Percentiles rank a stretch among this genome's conserved stretches.
phyloP scores from a whole-genome alignment of 176 grass and related monocot species.

The Triticum dicoccoides region DNA sequence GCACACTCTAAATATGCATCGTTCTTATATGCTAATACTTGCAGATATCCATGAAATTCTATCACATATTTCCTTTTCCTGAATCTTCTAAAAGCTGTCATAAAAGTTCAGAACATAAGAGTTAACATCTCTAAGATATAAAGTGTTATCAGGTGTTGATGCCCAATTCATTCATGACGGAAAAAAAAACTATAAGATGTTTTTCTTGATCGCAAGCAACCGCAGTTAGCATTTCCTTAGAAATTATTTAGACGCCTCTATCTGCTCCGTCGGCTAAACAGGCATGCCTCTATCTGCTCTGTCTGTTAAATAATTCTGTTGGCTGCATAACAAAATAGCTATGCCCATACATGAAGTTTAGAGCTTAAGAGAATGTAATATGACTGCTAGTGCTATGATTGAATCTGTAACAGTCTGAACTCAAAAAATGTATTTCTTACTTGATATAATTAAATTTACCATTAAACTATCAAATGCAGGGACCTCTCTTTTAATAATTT shows the following conservation, averaged over 20 bases:
- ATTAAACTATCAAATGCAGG: constrained; percentile 47
- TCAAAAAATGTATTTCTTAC: neutral
- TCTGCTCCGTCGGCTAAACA: neutral
- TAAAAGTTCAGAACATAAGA: neutral
- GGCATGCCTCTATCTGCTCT: neutral
- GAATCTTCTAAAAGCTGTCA: neutral
- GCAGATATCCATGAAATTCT: neutral
- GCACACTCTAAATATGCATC: neutral
- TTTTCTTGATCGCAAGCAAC: neutral
- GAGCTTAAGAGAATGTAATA: neutral
- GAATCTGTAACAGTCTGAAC: neutral
- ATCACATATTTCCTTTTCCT: neutral
- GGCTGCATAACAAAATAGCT: neutral
- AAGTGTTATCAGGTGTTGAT: neutral
- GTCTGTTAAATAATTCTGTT: neutral
- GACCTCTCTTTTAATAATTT: constrained; percentile 91
- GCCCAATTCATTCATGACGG: neutral
- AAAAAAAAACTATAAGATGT: neutral
- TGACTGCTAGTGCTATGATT: neutral
- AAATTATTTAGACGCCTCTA: neutral
- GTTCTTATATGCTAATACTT: constrained; percentile 7
- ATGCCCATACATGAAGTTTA: neutral
- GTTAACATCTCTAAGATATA: neutral
- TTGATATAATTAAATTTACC: neutral
- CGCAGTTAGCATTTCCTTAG: neutral